These are phyloP conservation scores for Wickerhamiella sorbophila DNA, from an alignment of 805 yeast genomes.

Conservation along the genomic window DNA sequence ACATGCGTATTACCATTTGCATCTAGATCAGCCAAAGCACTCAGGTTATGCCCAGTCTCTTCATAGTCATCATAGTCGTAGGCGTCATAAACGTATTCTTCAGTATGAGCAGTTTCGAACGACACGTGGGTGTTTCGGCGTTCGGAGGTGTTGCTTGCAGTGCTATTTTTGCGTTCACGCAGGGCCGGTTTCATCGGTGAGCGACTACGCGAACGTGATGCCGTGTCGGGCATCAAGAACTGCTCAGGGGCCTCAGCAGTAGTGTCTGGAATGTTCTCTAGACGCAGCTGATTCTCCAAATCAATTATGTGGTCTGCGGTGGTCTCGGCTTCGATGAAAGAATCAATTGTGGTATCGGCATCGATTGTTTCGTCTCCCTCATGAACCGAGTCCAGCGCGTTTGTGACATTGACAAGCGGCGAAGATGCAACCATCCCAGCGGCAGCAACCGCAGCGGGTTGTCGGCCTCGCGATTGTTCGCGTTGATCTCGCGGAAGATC, in stretches of 20 bases:
- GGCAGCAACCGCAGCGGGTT: neutral
- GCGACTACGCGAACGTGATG: slow-evolving; percentile 13
- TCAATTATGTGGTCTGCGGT: neutral
- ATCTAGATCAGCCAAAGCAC: slow-evolving; percentile 1
- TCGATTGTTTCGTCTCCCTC: neutral
- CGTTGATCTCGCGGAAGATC: neutral
- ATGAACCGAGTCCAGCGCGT: neutral
- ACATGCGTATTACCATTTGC: neutral
- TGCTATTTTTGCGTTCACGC: slow-evolving; percentile 9
- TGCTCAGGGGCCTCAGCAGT: neutral
- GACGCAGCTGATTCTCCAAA: slow-evolving; percentile 2
- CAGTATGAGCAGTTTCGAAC: slow-evolving; percentile 8
- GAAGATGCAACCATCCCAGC: neutral
- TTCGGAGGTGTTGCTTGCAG: neutral
- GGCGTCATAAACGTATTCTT: slow-evolving; percentile 17
- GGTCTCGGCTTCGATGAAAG: neutral
- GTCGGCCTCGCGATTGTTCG: neutral
- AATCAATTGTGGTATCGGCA: neutral
- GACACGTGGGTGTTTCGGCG: slow-evolving; percentile 2
- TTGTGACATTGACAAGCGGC: neutral
- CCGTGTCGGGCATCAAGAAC: neutral
- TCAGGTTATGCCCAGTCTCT: slow-evolving; percentile 1
- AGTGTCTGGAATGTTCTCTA: neutral
- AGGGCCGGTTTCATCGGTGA: slow-evolving; percentile 26
- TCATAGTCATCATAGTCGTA: slow-evolving; percentile 14